These are phyloP conservation scores for Hymenoscyphus repandus DNA, from an alignment of 2,329 filamentous ascomycete species.

Conservation along the genomic window DNA sequence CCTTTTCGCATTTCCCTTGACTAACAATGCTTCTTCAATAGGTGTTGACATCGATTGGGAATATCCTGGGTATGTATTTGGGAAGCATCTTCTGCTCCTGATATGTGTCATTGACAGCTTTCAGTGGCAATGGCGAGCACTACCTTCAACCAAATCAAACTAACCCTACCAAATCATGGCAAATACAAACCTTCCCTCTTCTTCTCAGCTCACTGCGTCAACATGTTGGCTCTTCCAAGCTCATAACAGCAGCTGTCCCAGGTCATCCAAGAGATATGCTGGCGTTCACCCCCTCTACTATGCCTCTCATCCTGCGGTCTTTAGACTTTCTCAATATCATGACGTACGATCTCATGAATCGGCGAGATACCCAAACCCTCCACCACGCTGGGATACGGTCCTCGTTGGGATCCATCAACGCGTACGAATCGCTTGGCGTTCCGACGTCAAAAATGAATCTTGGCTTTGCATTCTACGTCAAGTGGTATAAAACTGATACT, in stretches of 20 bases:
- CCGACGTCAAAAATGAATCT: constrained; percentile 51
- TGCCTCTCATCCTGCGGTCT: constrained; percentile 51
- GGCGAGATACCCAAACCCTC: constrained; percentile 56
- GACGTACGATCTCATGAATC: constrained; percentile 68
- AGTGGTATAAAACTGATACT: constrained; percentile 51
- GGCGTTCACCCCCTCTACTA: constrained; percentile 53
- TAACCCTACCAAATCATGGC: constrained; percentile 54
- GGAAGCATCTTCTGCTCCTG: neutral
- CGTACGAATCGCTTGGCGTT: constrained; percentile 52
- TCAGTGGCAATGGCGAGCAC: constrained; percentile 60
- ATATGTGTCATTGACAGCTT: constrained; percentile 17
- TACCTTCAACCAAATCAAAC: constrained; percentile 52
- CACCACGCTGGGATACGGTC: constrained; percentile 60
- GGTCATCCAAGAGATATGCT: constrained; percentile 62
- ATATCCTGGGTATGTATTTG: constrained; percentile 38
- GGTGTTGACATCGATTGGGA: constrained; percentile 45
- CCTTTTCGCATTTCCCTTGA: too few species aligned
- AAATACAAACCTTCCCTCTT: constrained; percentile 58
- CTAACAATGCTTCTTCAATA: constrained; percentile 1
- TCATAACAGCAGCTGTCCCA: constrained; percentile 65
- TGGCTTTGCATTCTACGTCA: constrained; percentile 63
- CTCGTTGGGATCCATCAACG: constrained; percentile 49
- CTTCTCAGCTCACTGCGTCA: constrained; percentile 54
- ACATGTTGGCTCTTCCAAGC: constrained; percentile 50
- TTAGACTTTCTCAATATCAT: constrained; percentile 67